Base-by-base conservation (phyloP, 768 basidiomycete genomes). In the Termitomyces sp. region DNA sequence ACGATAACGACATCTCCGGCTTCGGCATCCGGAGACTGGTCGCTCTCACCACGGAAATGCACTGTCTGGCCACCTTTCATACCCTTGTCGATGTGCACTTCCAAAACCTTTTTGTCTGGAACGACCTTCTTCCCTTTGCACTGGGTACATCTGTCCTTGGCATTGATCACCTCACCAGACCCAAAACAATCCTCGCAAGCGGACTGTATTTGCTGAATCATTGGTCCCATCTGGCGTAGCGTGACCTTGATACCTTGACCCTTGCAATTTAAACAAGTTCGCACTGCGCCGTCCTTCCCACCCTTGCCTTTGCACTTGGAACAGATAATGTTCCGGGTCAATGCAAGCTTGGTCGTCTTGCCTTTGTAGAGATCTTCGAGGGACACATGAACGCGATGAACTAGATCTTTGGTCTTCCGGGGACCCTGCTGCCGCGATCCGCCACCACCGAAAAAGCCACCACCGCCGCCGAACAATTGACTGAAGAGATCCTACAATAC, bases 191-290 rank as follows among this genome's bases (percentile, higher is more conserved):
- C 97, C 69, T 88, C 86, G 77, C 97, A 99, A 46, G 86, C 81
- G 54, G 93, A 91, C 71, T 98, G 97, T 64, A 98, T 92, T 75
- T 99, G 96, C 74, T 99, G 97, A 65, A 99, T 92, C 97, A 99
- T 99, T 5, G 97, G 97, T 28, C 97, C 97, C 85, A 99, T 91
- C 72, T 98, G 97, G 60, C 97, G 90, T 60, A 98, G 76, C 52
- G 89, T 92, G 68, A 98, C 73, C 70, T 87, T 91, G 77, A 95
- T 75, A 66, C 97, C 97, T 62, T 93, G 92, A 56, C 97, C 97
- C 66, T 76, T 81, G 77, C 97, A 99, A 15, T 77, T 67, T 44
- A 70, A 62, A 74, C 97, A 99, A 28, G 79, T 67, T 69, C 86
- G 84, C 61, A 97, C 93, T 52, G 97, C 91, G 56, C 96, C 97